Evolutionary conservation across 768 basidiomycete genomes (phyloP).

Genomic region (Lactifluus subvellereus): DNA sequence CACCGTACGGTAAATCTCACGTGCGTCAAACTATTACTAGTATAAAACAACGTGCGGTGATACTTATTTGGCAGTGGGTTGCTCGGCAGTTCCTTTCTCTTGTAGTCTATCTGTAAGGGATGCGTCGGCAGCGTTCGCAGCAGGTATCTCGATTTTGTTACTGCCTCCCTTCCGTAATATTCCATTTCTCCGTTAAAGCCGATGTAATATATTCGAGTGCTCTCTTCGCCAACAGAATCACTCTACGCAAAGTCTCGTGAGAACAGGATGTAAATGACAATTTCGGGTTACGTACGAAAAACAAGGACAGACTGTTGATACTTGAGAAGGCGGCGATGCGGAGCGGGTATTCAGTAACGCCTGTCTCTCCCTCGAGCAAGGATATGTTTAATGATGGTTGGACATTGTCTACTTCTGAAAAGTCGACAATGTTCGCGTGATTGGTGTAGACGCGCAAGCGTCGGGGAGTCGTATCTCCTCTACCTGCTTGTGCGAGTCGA

Average conservation of each 20-base stretch:
- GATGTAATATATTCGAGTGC: constrained; percentile 68
- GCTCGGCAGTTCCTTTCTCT: constrained; percentile 52
- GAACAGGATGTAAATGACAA: constrained; percentile 5
- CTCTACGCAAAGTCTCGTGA: constrained; percentile 38
- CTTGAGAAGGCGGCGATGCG: constrained; percentile 71
- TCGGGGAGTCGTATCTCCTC: constrained; percentile 72
- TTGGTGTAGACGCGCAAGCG: constrained; percentile 73
- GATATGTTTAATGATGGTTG: constrained; percentile 67
- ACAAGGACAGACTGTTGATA: constrained; percentile 65
- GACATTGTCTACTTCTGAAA: constrained; percentile 60
- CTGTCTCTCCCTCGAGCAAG: constrained; percentile 63
- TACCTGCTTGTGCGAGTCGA: constrained; percentile 38
- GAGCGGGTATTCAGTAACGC: constrained; percentile 71
- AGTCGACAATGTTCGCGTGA: constrained; percentile 68
- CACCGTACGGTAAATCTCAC: not conserved
- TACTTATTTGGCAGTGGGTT: constrained; percentile 52
- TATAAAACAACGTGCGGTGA: not conserved
- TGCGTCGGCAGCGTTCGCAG: constrained; percentile 76
- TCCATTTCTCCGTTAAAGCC: constrained; percentile 75
- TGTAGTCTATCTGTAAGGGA: constrained; percentile 52
- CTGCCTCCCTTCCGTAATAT: constrained; percentile 49
- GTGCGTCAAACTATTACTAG: not conserved
- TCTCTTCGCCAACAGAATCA: constrained; percentile 59
- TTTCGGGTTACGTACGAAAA: constrained; percentile 55
- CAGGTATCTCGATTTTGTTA: constrained; percentile 65